Base-by-base conservation (phyloP, 2,329 filamentous ascomycete genomes). In the Fusarium fujikuroi region DNA sequence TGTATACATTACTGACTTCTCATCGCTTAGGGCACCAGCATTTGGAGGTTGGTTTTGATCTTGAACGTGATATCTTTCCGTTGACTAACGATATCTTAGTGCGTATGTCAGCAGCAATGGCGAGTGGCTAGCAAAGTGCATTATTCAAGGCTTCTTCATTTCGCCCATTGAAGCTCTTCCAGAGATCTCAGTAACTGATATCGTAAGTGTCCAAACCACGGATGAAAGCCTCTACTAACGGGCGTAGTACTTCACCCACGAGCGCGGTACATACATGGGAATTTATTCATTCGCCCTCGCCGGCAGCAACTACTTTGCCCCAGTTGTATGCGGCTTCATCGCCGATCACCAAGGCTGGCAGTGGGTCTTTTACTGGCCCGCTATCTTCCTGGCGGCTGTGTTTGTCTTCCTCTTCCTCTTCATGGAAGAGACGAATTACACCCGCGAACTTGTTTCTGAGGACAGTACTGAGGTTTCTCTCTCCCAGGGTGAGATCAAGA, bases 161-260 rank as follows among this genome's bases (percentile, higher is more conserved):
- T 80, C 84, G 2, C 85, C 85, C 2, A 83, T 86, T 28, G 85
- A 87, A 70, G 81, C 84, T 1, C 78, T 87, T 2, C 83, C 84
- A 14, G 85, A 86, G 73, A 83, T 84, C 0, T 84, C 80, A 7
- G 80, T 85, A 14, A 81, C 83, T 0, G 83, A 85, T 50, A 73
- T 85, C n/a, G 82, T 82, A 50, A 40, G 73, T 57, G 2, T 2
- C 3, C 9, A 18, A 2, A 2, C 18, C 19, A 12, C 12, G 3
- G 0, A 11, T 0, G 1, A 10, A 11, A 11, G 0, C 11, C 9
- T 9, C 8, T 16, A 5, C 14, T 5, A 0, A 10, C 25, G 0
- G 1, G 1, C 2, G 4, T 9, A 79, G 74, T 82, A 75, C 70
- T 83, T 83, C 53, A 80, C 83, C 15, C 84, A 85, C 64, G 81